These are phyloP conservation scores for Populus davidiana DNA, from an alignment of 345 rosid genomes.

Conservation along the genomic window DNA sequence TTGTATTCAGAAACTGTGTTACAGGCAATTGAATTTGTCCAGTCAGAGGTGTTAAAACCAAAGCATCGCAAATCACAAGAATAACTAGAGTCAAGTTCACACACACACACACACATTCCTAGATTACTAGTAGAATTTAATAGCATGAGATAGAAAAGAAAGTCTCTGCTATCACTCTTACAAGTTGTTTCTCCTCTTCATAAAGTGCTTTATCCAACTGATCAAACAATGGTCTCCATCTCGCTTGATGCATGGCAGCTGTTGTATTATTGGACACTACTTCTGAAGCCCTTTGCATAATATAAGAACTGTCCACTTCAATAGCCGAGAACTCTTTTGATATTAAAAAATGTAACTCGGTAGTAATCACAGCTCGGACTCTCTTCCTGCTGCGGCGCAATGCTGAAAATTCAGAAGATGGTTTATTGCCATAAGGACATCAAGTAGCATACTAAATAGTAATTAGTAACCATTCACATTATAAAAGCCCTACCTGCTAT, in stretches of 20 bases:
- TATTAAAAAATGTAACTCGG: conserved; percentile 75
- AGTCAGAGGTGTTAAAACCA: not conserved
- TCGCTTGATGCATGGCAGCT: conserved; percentile 52
- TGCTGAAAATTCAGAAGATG: conserved; percentile 46
- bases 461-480: not conserved
- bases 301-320: conserved; percentile 36
- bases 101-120: not conserved
- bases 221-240: conserved; percentile 69
- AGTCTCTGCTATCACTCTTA: conserved; percentile 31
- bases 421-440: conserved; percentile 6
- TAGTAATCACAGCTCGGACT: conserved; percentile 64
- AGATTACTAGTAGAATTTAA: not conserved
- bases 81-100: not conserved
- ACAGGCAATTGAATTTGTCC: not conserved
- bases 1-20: not conserved
- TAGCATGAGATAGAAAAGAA: not conserved
- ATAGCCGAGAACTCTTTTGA: conserved; percentile 60
- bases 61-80: not conserved
- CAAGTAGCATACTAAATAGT: not conserved
- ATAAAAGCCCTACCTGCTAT: conserved; percentile 56
- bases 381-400: conserved; percentile 85
- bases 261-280: conserved; percentile 30
- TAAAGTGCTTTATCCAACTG: conserved; percentile 68
- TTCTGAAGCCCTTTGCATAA: conserved; percentile 28
- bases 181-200: conserved; percentile 85